A percentile compares a stretch with the other conserved stretches of the same genome.
Conservation (phyloP, 495 filamentous ascomycete genomes). For the Tetracladium setigerum region DNA sequence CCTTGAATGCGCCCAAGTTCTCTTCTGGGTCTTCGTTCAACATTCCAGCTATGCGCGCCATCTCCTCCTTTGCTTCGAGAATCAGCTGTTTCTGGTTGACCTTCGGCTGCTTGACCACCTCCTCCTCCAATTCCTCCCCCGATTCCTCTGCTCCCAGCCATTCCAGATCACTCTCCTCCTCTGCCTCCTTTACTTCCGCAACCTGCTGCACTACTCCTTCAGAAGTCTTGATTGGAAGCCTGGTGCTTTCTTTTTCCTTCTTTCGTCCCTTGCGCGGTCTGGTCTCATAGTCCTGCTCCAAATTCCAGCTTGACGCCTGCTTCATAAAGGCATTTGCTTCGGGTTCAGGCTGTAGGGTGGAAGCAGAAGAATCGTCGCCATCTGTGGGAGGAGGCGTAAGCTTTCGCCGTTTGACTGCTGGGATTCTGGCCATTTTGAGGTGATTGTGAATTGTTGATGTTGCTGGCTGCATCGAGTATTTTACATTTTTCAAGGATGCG, state of each 20-base stretch:
- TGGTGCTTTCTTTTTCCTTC: conserved; percentile 62
- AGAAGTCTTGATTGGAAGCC: conserved; percentile 77
- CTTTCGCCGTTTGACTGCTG: conserved; percentile 44
- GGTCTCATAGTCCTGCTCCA: conserved; percentile 87
- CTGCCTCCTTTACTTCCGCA: conserved; percentile 21
- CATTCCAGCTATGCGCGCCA: conserved; percentile 70
- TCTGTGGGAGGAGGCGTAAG: conserved; percentile 43
- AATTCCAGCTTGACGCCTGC: conserved; percentile 56
- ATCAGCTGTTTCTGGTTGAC: conserved; percentile 72
- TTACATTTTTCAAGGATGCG: conserved; percentile 1
- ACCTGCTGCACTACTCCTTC: conserved; percentile 63
- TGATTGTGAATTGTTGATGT: conserved; percentile 37
- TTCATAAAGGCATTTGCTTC: conserved; percentile 23
- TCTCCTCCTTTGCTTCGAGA: conserved; percentile 80
- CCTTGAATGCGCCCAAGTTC: conserved; percentile 68
- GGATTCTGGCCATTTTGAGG: conserved; percentile 41
- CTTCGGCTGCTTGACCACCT: conserved; percentile 38
- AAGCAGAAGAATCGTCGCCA: conserved; percentile 28
- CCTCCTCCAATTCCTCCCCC: conserved; percentile 32
- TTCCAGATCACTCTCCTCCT: conserved; percentile 38
- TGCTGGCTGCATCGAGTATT: not conserved
- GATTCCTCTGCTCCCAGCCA: conserved; percentile 33
- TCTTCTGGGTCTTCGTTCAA: conserved; percentile 94
- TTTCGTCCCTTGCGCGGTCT: conserved; percentile 64
- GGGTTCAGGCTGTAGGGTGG: conserved; percentile 21